phyloP scores from a whole-genome alignment of 345 rosid genomes.

The Excoecaria cochinchinensis region DNA sequence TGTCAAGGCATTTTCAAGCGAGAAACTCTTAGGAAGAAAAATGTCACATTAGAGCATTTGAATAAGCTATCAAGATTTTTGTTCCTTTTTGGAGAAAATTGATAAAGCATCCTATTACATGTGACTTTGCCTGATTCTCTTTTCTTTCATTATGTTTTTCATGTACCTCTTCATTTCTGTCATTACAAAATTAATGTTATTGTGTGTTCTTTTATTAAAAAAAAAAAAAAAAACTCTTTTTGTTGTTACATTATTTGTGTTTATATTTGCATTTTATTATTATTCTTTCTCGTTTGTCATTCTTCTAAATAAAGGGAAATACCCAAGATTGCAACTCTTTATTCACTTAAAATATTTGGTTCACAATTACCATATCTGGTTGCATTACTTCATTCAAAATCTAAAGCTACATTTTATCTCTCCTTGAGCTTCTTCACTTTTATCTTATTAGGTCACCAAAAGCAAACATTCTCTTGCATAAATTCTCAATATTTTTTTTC shows the following conservation, averaged over 20 bases:
- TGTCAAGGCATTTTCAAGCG: too few species aligned
- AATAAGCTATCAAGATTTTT: background rate
- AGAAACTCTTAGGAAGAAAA: too few species aligned
- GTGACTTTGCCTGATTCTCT: background rate
- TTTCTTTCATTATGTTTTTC: background rate
- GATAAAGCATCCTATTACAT: background rate
- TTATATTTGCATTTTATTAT: background rate
- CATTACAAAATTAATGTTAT: too few species aligned
- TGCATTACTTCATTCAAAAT: too few species aligned
- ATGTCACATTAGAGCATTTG: too few species aligned
- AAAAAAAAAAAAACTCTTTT: background rate
- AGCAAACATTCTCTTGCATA: background rate
- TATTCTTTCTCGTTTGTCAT: too few species aligned
- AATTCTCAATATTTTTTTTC: background rate
- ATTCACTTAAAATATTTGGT: background rate
- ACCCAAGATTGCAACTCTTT: background rate
- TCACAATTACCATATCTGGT: background rate
- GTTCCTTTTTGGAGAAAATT: background rate
- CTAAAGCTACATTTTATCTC: background rate
- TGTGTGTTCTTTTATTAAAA: background rate
- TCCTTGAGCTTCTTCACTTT: background rate
- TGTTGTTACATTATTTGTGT: background rate
- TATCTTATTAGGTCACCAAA: background rate
- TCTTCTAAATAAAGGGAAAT: background rate
- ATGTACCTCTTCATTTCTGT: background rate